Percentiles rank a stretch among this genome's conserved stretches.
These are phyloP conservation scores for Erysiphe neolycopersici DNA, from an alignment of 2,329 filamentous ascomycete species.

Conservation along the genomic window DNA sequence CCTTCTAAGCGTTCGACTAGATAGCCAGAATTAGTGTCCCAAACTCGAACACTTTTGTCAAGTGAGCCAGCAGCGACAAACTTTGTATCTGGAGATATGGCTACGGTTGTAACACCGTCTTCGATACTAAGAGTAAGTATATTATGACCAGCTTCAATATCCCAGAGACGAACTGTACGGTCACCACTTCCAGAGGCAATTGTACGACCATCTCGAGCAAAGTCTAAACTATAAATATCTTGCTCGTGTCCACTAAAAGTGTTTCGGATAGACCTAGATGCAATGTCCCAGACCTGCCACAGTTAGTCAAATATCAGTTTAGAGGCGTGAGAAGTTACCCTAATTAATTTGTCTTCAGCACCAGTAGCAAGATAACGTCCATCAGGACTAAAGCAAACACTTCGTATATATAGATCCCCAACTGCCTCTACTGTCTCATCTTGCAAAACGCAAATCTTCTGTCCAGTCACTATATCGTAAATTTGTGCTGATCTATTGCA, in stretches of 20 bases:
- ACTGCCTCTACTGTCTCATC: conserved; percentile 69
- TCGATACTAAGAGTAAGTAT: conserved; percentile 75
- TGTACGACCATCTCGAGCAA: conserved; percentile 72
- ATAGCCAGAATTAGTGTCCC: conserved; percentile 70
- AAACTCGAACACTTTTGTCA: conserved; percentile 93
- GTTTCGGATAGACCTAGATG: conserved; percentile 56
- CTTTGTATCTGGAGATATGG: conserved; percentile 84
- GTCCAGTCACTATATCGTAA: conserved; percentile 69
- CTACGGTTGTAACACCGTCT: conserved; percentile 90
- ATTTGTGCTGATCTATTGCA: conserved; percentile 99
- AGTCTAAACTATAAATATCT: conserved; percentile 93
- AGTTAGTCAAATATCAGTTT: conserved; percentile 3
- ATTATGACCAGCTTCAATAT: conserved; percentile 62
- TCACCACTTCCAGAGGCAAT: conserved; percentile 94
- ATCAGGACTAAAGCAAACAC: conserved; percentile 95
- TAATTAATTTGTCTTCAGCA: conserved; percentile 90
- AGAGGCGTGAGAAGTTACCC: conserved; percentile 26
- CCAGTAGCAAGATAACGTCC: conserved; percentile 84
- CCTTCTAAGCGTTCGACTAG: conserved; percentile 81
- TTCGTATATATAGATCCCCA: conserved; percentile 87
- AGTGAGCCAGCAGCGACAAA: conserved; percentile 85
- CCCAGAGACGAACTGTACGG: conserved; percentile 84
- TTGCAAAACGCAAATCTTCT: conserved; percentile 71
- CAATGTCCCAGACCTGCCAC: conserved; percentile 81
- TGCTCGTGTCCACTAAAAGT: conserved; percentile 95